Evolutionary conservation across 805 yeast species (phyloP), one percentile per base, ranked within the genome.

Genomic region (Myxozyma lipomycoides): DNA sequence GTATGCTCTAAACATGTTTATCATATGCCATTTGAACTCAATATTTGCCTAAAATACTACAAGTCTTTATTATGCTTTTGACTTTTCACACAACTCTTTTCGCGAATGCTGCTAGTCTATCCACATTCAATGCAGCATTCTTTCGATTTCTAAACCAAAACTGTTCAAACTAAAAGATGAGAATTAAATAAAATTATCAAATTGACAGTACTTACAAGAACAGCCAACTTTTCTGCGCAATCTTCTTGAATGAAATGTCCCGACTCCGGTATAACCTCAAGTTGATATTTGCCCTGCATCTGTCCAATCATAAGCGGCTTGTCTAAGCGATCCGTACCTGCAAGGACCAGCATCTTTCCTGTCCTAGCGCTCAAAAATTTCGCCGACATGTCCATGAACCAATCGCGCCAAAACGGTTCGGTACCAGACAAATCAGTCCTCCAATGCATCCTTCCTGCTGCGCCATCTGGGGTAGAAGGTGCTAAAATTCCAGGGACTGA

Each of bases 171-270:
- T 32, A 17, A 28, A 28, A 7, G 12, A 9, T 9, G 7, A 28
- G 12, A 28, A 7, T 9, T 9, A 28, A 28, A 28, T 9, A 28
- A 28, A 12, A 28, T 28, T 12, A 28, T 9, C 12, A 28, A 28
- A 9, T 28, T 12, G 7, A 12, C 3, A 21, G n/a, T 15, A 25
- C 42, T 6, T 26, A 51, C 40, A 43, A 58, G 32, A 26, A 34
- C 39, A 4, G 90, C 84, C 0, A 86, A 75, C 60, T 83, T 84
- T 2, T 64, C 68, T 0, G 97, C 93, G 4, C 78, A 75, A 66
- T 93, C 99, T 64, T 93, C 98, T 43, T 93, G 98, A n/a, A 95
- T 71, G 61, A 90, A 93, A 69, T 93, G 99, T 1, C 98, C 97
- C 1, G 89, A 73, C 48, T 82, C 84, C 55, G 76, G 79, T 65